Conservation (phyloP, 768 basidiomycete genomes). For the Rhizopogon sp. region DNA sequence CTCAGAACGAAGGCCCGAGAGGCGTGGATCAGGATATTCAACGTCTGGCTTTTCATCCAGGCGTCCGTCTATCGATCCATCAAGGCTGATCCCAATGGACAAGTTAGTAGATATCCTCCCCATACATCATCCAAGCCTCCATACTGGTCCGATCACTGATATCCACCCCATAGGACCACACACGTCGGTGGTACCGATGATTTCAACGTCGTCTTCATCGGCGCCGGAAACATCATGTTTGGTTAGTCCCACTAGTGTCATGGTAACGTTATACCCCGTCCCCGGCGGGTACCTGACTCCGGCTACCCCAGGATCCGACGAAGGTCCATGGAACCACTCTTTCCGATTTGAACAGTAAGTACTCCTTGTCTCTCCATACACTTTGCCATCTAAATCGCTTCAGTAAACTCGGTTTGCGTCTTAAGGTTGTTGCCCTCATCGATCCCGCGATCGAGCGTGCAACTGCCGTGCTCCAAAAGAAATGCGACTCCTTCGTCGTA, state of each 20-base stretch:
- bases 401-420: slow-evolving; percentile 91
- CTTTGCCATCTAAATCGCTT: slow-evolving; percentile 3
- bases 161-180: slow-evolving; percentile 32
- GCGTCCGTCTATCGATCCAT: slow-evolving; percentile 73
- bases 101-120: slow-evolving; percentile 39
- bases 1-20: slow-evolving; percentile 40
- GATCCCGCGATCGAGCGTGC: slow-evolving; percentile 88
- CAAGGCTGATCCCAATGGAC: slow-evolving; percentile 73
- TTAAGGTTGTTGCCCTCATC: slow-evolving; percentile 93
- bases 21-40: slow-evolving; percentile 42
- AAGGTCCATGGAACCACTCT: slow-evolving; percentile 92
- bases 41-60: slow-evolving; percentile 45
- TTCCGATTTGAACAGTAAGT: slow-evolving; percentile 85
- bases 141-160: slow-evolving; percentile 6
- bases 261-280: background rate
- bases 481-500: slow-evolving; percentile 89
- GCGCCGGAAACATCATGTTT: slow-evolving; percentile 98
- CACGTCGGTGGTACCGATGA: slow-evolving; percentile 58
- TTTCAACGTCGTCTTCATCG: slow-evolving; percentile 94
- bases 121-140: background rate
- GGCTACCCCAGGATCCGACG: slow-evolving; percentile 59
- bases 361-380: background rate
- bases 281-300: background rate
- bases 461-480: slow-evolving; percentile 74
- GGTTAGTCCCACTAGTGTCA: slow-evolving; percentile 38